A percentile compares a stretch with the other conserved stretches of the same genome.
Conservation (phyloP, 331 rosid genomes). For the Arachis monticola region DNA sequence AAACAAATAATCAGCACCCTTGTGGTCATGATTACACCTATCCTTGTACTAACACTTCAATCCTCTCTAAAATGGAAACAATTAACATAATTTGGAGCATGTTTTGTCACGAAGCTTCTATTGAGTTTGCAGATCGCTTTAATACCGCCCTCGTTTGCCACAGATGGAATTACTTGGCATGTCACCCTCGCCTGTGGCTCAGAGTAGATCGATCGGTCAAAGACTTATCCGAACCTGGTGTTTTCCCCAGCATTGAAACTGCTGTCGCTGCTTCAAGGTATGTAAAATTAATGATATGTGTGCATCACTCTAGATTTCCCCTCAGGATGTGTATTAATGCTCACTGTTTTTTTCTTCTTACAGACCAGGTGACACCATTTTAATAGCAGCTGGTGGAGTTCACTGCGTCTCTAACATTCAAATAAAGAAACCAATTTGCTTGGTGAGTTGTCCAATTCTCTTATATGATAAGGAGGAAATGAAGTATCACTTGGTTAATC, state of each 20-base stretch:
- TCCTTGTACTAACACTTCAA: not conserved
- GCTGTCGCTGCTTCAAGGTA: constrained; percentile 94
- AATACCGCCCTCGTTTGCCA: constrained; percentile 99
- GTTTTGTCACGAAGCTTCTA: constrained; percentile 65
- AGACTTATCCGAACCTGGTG: constrained; percentile 71
- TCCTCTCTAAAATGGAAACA: constrained; percentile 13
- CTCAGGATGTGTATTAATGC: constrained; percentile 23
- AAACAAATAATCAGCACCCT: not conserved
- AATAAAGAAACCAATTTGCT: constrained; percentile 85
- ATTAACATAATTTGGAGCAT: constrained; percentile 30
- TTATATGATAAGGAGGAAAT: not conserved
- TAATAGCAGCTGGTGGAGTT: constrained; percentile 86
- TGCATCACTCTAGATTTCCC: not conserved
- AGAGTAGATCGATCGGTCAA: constrained; percentile 85
- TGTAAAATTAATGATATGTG: constrained; percentile 29
- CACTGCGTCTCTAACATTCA: constrained; percentile 79
- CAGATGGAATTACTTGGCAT: constrained; percentile 97
- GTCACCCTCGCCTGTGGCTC: constrained; percentile 96
- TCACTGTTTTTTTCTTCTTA: constrained; percentile 13
- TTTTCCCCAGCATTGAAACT: constrained; percentile 82
- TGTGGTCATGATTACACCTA: not conserved
- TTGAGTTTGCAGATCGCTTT: constrained; percentile 99
- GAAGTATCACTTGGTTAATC: not conserved
- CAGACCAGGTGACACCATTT: constrained; percentile 95
- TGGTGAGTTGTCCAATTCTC: constrained; percentile 58